Base-by-base conservation (phyloP, 2,329 filamentous ascomycete species). In the Xylaria sp. region DNA sequence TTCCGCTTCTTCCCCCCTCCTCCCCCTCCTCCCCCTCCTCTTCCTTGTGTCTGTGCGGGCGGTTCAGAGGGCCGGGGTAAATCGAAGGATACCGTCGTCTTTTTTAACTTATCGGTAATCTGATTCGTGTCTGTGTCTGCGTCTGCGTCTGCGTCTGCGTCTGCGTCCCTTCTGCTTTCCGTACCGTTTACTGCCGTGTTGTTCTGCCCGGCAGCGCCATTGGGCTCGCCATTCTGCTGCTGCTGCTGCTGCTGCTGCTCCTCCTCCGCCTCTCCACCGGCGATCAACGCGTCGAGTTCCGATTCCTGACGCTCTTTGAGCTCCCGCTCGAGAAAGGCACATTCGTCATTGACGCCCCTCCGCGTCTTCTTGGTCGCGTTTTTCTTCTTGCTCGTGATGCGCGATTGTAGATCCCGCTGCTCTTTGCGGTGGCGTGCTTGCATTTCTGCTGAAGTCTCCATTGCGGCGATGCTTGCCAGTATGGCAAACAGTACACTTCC, bases 361-460 rank as follows among this genome's bases (percentile, higher is more conserved):
- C 84, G 88, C 74, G 86, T 94, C 88, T 90, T 93, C 82, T 98
- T 99, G 55, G 92, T 97, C 18, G 96, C 94, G 74, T 92, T 91
- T 85, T 98, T 98, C 86, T 98, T 99, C 86, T 98, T 98, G 82
- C 92, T 94, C 5, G 93, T 98, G 77, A 97, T 90, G 68, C 91
- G 90, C 60, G 89, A 87, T 79, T 97, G 93, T 29, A 99, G 86
- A 69, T 98, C 95, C 74, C 90, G 91, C 79, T 92, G 90, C 82
- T 99, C 95, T 81, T 93, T 96, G 75, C 93, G 90, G 79, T 99
- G 96, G 55, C 91, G 91, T 44, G 90, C 84, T 75, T 93, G 90
- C 65, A 96, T 83, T 70, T 92, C 90, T 69, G 98, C 94, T 81
- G 96, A 88, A 10, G 85, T 82, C 77, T 89, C 86, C 66, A 64